Conservation (phyloP, 805 yeast species). For the Metschnikowia dekortorum region DNA sequence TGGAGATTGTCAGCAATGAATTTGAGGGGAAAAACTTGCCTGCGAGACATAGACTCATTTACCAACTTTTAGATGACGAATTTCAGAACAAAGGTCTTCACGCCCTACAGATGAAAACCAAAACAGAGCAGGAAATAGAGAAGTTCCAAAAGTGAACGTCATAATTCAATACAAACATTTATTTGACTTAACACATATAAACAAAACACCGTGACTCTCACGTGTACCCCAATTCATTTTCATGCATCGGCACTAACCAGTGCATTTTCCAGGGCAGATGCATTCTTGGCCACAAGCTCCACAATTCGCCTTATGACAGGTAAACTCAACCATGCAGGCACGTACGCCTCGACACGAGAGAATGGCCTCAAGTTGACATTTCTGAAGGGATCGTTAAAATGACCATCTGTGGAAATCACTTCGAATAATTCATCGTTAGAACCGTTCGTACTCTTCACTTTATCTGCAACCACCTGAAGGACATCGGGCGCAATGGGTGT, state of each 20-base stretch:
- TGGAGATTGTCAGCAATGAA: constrained; percentile 65
- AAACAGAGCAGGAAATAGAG: constrained; percentile 55
- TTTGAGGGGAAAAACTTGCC: constrained; percentile 67
- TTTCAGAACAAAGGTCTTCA: constrained; percentile 70
- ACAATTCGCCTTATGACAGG: constrained; percentile 86
- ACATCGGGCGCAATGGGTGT: constrained; percentile 83
- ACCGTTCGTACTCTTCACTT: constrained; percentile 58
- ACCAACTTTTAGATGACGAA: constrained; percentile 66
- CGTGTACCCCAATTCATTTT: background rate
- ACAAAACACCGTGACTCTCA: background rate
- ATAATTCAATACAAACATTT: background rate
- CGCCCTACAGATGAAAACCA: constrained; percentile 81
- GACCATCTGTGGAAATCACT: constrained; percentile 63
- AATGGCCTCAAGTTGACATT: constrained; percentile 70
- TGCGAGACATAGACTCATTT: constrained; percentile 72
- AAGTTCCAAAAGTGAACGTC: constrained; percentile 6
- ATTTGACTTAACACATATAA: background rate
- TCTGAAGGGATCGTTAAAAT: constrained; percentile 81
- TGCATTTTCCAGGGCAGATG: constrained; percentile 56
- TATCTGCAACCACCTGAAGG: constrained; percentile 73
- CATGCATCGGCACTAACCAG: constrained; percentile 2
- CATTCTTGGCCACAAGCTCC: constrained; percentile 81
- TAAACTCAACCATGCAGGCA: constrained; percentile 89
- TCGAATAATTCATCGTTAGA: constrained; percentile 63
- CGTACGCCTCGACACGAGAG: constrained; percentile 80